Evolutionary conservation across 768 basidiomycete genomes (phyloP).

Genomic region (Auricularia auricula-judae): DNA sequence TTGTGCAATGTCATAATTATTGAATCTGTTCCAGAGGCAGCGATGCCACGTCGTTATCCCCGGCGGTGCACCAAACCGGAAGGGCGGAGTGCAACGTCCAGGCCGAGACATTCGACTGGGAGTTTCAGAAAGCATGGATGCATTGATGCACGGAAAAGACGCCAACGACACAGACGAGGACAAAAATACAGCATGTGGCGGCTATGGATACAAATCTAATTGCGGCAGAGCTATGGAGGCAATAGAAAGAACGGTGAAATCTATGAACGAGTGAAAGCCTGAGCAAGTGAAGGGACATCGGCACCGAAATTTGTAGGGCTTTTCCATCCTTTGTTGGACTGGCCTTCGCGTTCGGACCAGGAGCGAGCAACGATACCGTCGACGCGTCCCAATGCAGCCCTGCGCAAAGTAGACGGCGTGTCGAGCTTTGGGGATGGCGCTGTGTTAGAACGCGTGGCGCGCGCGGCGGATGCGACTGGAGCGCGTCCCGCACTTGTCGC

Average conservation of each 20-base stretch:
- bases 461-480: background rate
- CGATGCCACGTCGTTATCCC: no score
- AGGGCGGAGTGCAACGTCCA: no score
- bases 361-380: background rate
- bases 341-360: background rate
- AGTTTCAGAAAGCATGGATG: no score
- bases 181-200: no score
- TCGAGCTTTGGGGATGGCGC: background rate
- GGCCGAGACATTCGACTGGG: no score
- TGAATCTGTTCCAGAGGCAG: no score
- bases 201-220: no score
- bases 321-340: background rate
- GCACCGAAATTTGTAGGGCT: background rate
- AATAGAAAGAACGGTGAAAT: background rate
- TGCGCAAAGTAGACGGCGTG: background rate
- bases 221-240: no score
- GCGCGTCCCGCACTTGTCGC: background rate
- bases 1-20: no score
- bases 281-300: background rate
- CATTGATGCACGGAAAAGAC: no score
- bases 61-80: no score
- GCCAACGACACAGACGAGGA: no score
- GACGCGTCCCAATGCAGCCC: background rate
- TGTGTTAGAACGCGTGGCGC: background rate
- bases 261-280: background rate